Evolutionary conservation across 495 filamentous ascomycete species (phyloP), one percentile per base, ranked within the genome.

Genomic region (Endocarpon pusillum): DNA sequence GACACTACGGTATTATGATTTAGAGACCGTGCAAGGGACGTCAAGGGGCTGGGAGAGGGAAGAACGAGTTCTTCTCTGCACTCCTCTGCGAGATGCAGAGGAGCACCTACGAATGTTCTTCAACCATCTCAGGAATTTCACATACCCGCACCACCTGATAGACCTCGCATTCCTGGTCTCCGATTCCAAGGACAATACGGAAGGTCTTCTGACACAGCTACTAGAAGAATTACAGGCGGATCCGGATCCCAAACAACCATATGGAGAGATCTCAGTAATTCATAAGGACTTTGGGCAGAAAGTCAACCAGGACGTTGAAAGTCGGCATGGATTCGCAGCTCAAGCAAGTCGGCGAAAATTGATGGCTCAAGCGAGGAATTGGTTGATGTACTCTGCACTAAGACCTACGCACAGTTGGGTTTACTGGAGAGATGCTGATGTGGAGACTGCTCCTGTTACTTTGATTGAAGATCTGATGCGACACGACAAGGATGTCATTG

Each of bases 201-300:
- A 94, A n/a, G 54, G 61, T 6, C 66, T 85, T 34, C 65, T 99
- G 26, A 65, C 73, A 14, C 57, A 75, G 33, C 71, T 78, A 44
- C 64, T 96, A 25, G 67, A 74, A 33, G 76, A 78, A 20, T 59
- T 94, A n/a, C 91, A 96, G 51, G 74, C 70, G 20, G 68, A 83
- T 35, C 53, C 67, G 19, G 80, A 94, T 43, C 72, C 75, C 6
- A 73, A 68, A 35, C 70, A 79, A 55, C 70, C 75, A n/a, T 99
- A 80, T 51, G 91, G 91, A 26, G 91, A 99, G 59, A 87, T 99
- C 36, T 91, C 81, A 0, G 85, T 99, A 36, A 85, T 99, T 39
- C 81, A 96, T 60, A 99, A 99, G 57, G 89, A 99, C 53, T 99
- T 99, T 53, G 91, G 91, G 1, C 91, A 99, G 51, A 84, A 86